phyloP scores from a whole-genome alignment of 2,329 filamentous ascomycete species.

The Elsinoe arachidis region DNA sequence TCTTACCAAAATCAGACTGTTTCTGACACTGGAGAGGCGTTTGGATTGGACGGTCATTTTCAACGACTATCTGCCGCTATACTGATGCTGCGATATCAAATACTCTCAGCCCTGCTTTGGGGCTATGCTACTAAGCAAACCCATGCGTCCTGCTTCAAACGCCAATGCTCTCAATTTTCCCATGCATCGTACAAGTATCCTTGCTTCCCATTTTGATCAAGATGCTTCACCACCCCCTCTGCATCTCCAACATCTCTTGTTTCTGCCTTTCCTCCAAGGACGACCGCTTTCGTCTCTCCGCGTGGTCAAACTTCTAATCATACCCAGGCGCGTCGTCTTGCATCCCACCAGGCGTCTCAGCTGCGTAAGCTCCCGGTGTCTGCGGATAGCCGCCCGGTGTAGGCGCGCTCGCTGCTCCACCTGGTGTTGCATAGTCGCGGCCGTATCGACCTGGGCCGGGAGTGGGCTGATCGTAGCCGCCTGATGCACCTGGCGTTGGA shows the following conservation, averaged over 20 bases:
- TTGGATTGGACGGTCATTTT: no score
- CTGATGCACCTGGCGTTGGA: conserved; percentile 33
- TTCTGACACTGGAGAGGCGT: no score
- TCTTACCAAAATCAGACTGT: background rate
- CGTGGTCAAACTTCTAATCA: background rate
- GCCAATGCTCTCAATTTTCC: background rate
- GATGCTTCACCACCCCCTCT: background rate
- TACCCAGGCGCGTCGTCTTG: conserved; percentile 12
- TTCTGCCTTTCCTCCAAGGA: background rate
- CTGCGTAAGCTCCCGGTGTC: conserved; percentile 12
- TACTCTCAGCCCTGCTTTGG: no score
- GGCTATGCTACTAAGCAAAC: background rate
- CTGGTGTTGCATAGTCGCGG: conserved; percentile 32
- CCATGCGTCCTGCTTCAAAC: background rate
- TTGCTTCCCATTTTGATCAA: background rate
- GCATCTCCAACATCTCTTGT: background rate
- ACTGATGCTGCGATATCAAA: no score
- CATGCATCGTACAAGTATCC: background rate
- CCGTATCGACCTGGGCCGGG: conserved; percentile 30
- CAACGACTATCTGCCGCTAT: no score
- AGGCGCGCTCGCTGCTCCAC: conserved; percentile 45
- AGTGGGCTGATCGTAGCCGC: conserved; percentile 26
- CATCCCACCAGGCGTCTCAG: conserved; percentile 10
- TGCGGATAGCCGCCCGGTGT: conserved; percentile 33
- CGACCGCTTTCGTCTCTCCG: background rate